These are phyloP conservation scores for Fusarium brevicatenulatum DNA, from an alignment of 2,329 filamentous ascomycete species.

Conservation along the genomic window DNA sequence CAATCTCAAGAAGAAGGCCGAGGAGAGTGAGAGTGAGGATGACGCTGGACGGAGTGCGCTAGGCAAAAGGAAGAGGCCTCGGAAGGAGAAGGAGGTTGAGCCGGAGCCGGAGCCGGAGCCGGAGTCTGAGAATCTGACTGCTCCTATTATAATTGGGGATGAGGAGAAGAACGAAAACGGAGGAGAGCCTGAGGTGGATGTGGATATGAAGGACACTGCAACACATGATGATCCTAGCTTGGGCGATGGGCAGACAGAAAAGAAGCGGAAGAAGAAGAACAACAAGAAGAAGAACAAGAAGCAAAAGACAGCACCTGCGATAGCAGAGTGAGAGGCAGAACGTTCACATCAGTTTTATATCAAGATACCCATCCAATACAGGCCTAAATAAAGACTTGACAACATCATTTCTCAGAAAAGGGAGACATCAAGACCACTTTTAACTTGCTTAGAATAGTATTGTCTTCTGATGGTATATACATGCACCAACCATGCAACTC, in stretches of 20 bases:
- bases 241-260: slow-evolving; percentile 8
- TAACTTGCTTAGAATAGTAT: slow-evolving; percentile 5
- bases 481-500: slow-evolving; percentile 28
- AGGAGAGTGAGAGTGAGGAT: slow-evolving; percentile 50
- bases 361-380: slow-evolving; percentile 21
- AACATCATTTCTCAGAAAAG: not conserved
- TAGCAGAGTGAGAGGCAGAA: slow-evolving; percentile 6
- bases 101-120: not conserved
- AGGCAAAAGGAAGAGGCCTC: slow-evolving; percentile 51
- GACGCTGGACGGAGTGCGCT: slow-evolving; percentile 52
- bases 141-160: not conserved
- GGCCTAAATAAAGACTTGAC: not conserved
- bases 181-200: slow-evolving; percentile 25
- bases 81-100: slow-evolving; percentile 26
- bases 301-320: slow-evolving; percentile 34
- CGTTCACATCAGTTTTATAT: not conserved
- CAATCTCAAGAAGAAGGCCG: slow-evolving; percentile 21
- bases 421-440: not conserved
- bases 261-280: slow-evolving; percentile 37
- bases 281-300: slow-evolving; percentile 44
- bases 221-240: slow-evolving; percentile 24
- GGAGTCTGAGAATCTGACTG: not conserved
- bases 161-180: not conserved
- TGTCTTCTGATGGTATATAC: slow-evolving; percentile 21
- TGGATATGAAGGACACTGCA: slow-evolving; percentile 36